Base-by-base conservation (phyloP, 495 filamentous ascomycete genomes). In the Physcia stellaris region DNA sequence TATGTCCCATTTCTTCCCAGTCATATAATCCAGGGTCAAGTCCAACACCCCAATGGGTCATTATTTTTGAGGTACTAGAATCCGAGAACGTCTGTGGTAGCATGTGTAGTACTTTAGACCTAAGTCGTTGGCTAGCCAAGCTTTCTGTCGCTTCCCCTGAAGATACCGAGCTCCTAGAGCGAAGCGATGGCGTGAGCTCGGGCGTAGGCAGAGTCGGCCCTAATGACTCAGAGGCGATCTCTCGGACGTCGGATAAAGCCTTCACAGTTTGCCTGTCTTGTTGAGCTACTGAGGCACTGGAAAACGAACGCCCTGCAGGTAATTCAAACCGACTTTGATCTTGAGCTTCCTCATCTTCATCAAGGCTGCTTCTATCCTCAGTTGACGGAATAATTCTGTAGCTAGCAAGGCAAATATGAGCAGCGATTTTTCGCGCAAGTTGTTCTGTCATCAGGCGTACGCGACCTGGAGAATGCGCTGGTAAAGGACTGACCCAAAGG, bases 21-120 rank as follows among this genome's bases (percentile, higher is more conserved):
- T 55, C 49, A 41, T 67, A 67, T 6, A 41, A 32, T 12, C 46
- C 41, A 11, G 65, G 67, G 37, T 63, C 52, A 12, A 31, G 32
- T 7, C 65, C 66, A 2, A 51, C 31, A 17, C 51, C 27, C 67
- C 67, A 71, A 15, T 68, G 59, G 4, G 55, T 49, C 0, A 71
- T 52, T n/a, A 70, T 44, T 22, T 43, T 54, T 20, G 47, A 37
- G 18, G 57, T 46, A 11, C 49, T 57, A 12, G 35, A 47, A 5
- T 57, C 42, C 27, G 54, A 33, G 16, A 52, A 20, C 12, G 52
- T 52, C 21, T 53, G 47, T 2, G 40, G 24, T n/a, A n/a, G n/a
- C 19, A 46, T 51, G 24, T 64, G 55, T 0, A 31, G 53, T 1
- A 55, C 55, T 24, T 61, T 57, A 24, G 52, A 41, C 12, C 57